These are phyloP conservation scores for Chalaropsis ovoidea DNA, from an alignment of 2,329 filamentous ascomycete species.

Conservation along the genomic window DNA sequence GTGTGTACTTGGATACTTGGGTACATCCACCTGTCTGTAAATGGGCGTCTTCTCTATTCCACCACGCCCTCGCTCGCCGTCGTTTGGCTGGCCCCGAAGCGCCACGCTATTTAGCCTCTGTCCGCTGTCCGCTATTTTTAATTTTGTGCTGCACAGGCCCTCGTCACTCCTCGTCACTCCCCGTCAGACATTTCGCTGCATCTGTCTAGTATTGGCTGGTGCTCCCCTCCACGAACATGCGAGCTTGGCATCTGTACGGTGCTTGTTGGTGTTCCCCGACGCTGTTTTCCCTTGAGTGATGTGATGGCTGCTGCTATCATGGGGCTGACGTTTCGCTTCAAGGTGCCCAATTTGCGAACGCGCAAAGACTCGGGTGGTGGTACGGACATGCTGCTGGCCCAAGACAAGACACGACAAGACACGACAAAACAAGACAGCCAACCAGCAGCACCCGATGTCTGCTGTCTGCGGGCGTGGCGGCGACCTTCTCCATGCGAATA, in stretches of 20 bases:
- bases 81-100: not conserved
- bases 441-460: not conserved
- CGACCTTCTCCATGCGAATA: not conserved
- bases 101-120: not conserved
- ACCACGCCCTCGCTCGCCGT: not conserved
- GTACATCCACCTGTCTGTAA: not conserved
- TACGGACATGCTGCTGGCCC: not conserved
- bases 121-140: not conserved
- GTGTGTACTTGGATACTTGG: not conserved
- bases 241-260: not conserved
- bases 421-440: not conserved
- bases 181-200: not conserved
- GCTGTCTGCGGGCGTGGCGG: not conserved
- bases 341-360: not conserved
- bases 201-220: not conserved
- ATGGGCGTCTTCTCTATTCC: not conserved
- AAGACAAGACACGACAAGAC: not conserved
- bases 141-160: not conserved
- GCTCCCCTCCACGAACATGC: not conserved
- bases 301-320: not conserved
- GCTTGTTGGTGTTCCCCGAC: not conserved
- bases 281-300: not conserved
- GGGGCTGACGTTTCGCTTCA: constrained; percentile 8
- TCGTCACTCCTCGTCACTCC: not conserved
- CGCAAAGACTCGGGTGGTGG: not conserved